A percentile compares a stretch with the other conserved stretches of the same genome.
phyloP scores from a whole-genome alignment of 202 grass and related monocot species.

The Miscanthus sacchariflorus region DNA sequence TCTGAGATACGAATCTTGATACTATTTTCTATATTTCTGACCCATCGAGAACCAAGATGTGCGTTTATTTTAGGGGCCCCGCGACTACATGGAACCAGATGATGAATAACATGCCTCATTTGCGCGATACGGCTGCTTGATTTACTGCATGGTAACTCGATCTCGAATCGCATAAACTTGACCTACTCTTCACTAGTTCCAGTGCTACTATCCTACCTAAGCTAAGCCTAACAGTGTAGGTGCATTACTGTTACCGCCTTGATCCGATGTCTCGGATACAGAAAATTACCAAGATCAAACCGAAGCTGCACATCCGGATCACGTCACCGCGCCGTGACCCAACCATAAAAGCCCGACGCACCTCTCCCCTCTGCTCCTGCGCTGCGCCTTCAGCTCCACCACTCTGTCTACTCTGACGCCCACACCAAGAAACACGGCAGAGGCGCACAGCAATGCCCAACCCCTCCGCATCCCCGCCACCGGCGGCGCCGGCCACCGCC shows the following conservation, averaged over 20 bases:
- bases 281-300: conserved; percentile 37
- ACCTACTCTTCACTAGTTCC: background rate
- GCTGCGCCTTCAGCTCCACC: background rate
- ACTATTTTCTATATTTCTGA: no score
- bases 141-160: no score
- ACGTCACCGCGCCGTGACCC: conserved; percentile 35
- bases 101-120: no score
- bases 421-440: background rate
- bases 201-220: background rate
- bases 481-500: background rate
- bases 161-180: background rate
- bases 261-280: conserved; percentile 38
- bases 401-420: background rate
- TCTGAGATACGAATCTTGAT: no score
- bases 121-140: no score
- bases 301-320: background rate
- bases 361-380: background rate
- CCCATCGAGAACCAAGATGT: no score
- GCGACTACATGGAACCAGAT: no score
- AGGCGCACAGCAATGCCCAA: conserved; percentile 12
- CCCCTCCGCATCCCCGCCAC: background rate
- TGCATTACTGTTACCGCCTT: conserved; percentile 20
- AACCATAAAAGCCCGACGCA: conserved; percentile 45
- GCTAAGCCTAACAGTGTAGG: background rate
- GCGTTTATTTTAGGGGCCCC: no score